A percentile compares a stretch with the other conserved stretches of the same genome.
Conservation (phyloP, 2,329 filamentous ascomycete species). For the Acrocalymma vagum region DNA sequence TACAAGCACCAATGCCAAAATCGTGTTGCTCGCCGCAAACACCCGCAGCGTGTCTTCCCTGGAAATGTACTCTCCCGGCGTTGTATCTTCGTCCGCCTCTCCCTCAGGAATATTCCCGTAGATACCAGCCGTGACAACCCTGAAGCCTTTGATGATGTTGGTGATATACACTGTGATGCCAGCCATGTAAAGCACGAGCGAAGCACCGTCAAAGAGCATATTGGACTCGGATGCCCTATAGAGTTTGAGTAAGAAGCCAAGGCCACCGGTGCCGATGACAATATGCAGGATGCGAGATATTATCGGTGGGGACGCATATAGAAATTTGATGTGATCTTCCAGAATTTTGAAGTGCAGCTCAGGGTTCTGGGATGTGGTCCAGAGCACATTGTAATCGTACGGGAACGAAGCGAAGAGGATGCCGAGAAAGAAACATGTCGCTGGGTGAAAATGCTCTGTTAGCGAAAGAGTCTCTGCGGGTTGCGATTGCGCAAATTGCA, state of each 20-base stretch:
- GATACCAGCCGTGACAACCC: constrained; percentile 78
- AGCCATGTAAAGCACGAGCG: constrained; percentile 78
- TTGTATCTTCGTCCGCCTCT: constrained; percentile 53
- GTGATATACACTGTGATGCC: constrained; percentile 92
- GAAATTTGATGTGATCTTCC: constrained; percentile 87
- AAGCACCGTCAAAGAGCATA: constrained; percentile 88
- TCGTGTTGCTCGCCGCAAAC: constrained; percentile 93
- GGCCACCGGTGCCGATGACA: constrained; percentile 84
- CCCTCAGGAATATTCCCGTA: constrained; percentile 62
- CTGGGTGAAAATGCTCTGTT: constrained; percentile 38
- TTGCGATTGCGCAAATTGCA: constrained; percentile 2
- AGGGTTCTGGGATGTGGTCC: constrained; percentile 72
- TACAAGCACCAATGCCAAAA: constrained; percentile 88
- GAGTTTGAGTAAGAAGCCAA: constrained; percentile 91
- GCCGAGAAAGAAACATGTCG: constrained; percentile 95
- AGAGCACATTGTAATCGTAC: constrained; percentile 92
- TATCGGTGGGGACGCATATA: constrained; percentile 89
- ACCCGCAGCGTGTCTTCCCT: constrained; percentile 92
- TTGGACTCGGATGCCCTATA: constrained; percentile 94
- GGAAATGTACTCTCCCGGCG: constrained; percentile 79
- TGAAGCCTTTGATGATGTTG: constrained; percentile 94
- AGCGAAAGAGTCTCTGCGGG: constrained; percentile 10
- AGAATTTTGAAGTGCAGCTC: constrained; percentile 81
- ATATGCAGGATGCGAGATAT: constrained; percentile 95
- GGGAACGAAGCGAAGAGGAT: constrained; percentile 96